phyloP scores from a whole-genome alignment of 148 eudicot species.

The Rhododendron ferrugineum region DNA sequence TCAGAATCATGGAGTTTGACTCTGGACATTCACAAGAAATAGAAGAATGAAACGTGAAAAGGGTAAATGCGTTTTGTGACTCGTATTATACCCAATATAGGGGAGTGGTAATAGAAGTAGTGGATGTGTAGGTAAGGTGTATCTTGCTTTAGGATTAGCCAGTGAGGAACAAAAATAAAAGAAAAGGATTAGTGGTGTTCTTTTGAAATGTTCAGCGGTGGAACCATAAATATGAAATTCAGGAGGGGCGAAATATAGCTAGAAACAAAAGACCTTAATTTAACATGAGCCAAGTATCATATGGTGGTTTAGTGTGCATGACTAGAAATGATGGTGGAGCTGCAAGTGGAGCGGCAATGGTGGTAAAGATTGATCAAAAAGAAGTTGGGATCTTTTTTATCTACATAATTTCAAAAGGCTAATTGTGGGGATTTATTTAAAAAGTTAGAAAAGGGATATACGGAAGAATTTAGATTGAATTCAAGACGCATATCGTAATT shows the following conservation, averaged over 20 bases:
- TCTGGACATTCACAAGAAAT: neutral
- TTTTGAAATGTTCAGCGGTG: neutral
- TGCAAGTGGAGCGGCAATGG: neutral
- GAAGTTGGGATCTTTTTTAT: neutral
- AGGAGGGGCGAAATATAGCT: neutral
- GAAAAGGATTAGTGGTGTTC: neutral
- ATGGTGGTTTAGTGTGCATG: neutral
- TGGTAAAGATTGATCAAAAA: neutral
- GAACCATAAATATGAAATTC: neutral
- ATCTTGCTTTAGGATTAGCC: neutral
- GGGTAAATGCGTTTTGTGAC: neutral
- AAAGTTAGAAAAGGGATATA: neutral
- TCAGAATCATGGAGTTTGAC: neutral
- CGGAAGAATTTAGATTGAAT: neutral
- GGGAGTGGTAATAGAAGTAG: neutral
- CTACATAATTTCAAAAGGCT: neutral
- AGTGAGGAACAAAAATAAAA: neutral
- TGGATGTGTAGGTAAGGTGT: neutral
- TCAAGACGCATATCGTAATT: neutral
- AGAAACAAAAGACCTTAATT: neutral
- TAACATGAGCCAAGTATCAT: neutral
- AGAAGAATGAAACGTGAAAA: neutral
- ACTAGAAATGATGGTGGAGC: neutral
- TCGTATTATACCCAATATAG: neutral
- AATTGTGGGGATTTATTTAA: neutral